A percentile compares a stretch with the other conserved stretches of the same genome.
Conservation (phyloP, 164 flowering plant genomes). For the Tetrastigma voinierianum region DNA sequence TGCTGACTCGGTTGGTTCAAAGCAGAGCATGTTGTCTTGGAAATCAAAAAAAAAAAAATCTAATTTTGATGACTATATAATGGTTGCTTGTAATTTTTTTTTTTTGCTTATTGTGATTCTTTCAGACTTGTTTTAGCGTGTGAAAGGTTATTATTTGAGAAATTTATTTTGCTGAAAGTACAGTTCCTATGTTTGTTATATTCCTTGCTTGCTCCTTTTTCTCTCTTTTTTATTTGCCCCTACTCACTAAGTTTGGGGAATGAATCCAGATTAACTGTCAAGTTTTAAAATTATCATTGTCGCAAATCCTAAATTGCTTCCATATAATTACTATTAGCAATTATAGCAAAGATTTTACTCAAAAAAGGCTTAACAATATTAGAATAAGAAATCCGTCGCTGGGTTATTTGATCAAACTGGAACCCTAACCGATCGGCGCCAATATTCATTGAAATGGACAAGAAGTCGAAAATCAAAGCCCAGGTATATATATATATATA, state of each 20-base stretch:
- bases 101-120: conserved; percentile 23
- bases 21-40: neutral
- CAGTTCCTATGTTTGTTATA: neutral
- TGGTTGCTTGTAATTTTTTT: conserved; percentile 24
- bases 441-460: too few relatives aligned
- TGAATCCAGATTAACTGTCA: too few relatives aligned
- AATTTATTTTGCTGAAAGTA: conserved; percentile 2
- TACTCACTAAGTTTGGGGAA: neutral
- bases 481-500: too few relatives aligned
- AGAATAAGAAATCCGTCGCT: too few relatives aligned
- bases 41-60: conserved; percentile 7
- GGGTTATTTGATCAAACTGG: too few relatives aligned
- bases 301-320: too few relatives aligned
- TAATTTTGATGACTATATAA: conserved; percentile 21
- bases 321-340: too few relatives aligned
- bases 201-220: neutral
- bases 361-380: too few relatives aligned
- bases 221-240: neutral
- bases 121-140: conserved; percentile 27
- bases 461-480: too few relatives aligned
- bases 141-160: conserved; percentile 14
- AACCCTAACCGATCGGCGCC: too few relatives aligned
- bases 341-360: too few relatives aligned
- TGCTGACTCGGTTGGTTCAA: neutral
- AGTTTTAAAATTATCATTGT: neutral